Conservation (phyloP, 2,329 filamentous ascomycete species). For the Pseudogymnoascus sp. region DNA sequence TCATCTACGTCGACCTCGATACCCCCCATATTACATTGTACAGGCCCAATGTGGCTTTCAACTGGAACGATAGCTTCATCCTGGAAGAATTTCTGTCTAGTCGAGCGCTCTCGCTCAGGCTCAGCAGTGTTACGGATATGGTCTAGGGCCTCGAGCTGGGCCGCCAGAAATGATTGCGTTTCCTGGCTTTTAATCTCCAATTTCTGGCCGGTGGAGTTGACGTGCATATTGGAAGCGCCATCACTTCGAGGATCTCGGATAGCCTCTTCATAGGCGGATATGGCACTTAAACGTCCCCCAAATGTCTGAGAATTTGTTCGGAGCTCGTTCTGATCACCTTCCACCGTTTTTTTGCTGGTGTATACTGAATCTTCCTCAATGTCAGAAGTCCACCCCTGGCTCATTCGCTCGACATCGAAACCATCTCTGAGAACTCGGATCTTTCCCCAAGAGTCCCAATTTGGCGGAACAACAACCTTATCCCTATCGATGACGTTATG, state of each 20-base stretch:
- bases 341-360: constrained; percentile 25
- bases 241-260: constrained; percentile 67
- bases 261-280: constrained; percentile 67
- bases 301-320: constrained; percentile 18
- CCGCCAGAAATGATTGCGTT: constrained; percentile 66
- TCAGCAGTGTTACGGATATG: constrained; percentile 39
- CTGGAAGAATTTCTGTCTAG: constrained; percentile 10
- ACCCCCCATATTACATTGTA: constrained; percentile 97
- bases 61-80: constrained; percentile 29
- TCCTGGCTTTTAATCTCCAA: constrained; percentile 57
- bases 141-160: constrained; percentile 70
- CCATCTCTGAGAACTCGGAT: constrained; percentile 85
- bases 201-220: constrained; percentile 31
- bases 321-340: constrained; percentile 13
- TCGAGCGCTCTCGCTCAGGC: not conserved
- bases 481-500: constrained; percentile 90
- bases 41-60: constrained; percentile 76
- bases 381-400: constrained; percentile 77
- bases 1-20: constrained; percentile 94
- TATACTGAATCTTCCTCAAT: constrained; percentile 50
- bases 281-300: constrained; percentile 43
- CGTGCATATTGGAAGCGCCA: constrained; percentile 42
- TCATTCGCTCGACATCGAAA: constrained; percentile 84
- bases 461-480: constrained; percentile 87
- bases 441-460: constrained; percentile 98